Conservation (phyloP, 257 asterid species). For the Salvia rosmarinus region DNA sequence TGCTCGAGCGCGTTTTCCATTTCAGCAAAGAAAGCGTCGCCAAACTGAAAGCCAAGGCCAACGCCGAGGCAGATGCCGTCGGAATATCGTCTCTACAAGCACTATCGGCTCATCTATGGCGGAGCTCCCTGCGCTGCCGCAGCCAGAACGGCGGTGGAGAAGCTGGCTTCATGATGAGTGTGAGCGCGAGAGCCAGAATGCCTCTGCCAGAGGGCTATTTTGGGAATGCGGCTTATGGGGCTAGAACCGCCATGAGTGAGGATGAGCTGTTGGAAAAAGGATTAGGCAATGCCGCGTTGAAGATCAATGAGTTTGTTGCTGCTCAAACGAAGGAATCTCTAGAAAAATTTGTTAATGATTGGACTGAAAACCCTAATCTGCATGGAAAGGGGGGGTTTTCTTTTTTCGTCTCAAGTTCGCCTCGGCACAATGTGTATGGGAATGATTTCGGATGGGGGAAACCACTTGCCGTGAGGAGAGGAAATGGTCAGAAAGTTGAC, state of each 20-base stretch:
- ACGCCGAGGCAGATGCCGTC: constrained; percentile 30
- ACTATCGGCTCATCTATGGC: constrained; percentile 47
- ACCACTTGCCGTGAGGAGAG: constrained; percentile 49
- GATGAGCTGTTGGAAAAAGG: constrained; percentile 25
- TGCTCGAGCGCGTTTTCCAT: constrained; percentile 38
- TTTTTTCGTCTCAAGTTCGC: constrained; percentile 45
- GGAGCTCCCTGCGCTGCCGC: constrained; percentile 20
- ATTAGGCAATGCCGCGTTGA: constrained; percentile 38
- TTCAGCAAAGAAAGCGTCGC: constrained; percentile 36
- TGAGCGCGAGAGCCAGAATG: constrained; percentile 5
- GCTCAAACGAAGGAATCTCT: constrained; percentile 31
- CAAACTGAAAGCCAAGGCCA: constrained; percentile 44
- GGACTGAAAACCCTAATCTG: too few relatives aligned
- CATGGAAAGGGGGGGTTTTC: neutral
- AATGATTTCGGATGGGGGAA: constrained; percentile 67
- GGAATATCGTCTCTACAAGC: constrained; percentile 52
- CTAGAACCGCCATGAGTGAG: neutral
- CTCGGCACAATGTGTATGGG: constrained; percentile 56
- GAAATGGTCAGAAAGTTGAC: neutral
- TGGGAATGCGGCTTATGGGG: constrained; percentile 40
- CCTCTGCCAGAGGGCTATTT: constrained; percentile 39
- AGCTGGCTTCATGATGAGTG: neutral
- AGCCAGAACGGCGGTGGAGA: too few relatives aligned
- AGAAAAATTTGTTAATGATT: too few relatives aligned
- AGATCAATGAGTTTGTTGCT: constrained; percentile 37